Evolutionary conservation across 768 basidiomycete genomes (phyloP), one percentile per base, ranked within the genome.

Genomic region (Tulasnella sp.): DNA sequence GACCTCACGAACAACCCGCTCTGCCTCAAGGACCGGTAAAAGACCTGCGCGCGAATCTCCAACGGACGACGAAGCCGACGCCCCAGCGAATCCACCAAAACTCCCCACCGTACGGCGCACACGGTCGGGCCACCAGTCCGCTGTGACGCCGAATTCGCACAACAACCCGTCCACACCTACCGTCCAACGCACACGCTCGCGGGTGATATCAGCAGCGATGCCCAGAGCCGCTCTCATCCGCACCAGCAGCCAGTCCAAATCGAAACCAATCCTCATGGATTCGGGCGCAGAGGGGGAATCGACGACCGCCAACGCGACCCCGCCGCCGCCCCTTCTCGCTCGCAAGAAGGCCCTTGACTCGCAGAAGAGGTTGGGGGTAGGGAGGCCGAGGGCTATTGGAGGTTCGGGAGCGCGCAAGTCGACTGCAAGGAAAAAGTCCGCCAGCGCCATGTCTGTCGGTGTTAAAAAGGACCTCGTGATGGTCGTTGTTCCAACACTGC

Each of bases 381-480:
- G 70, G 32, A 35, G 70, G 34, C 70, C 70, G 5, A 37, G 63
- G 32, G 63, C 40, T 17, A 42, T 42, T 36, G 70, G 70, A 32
- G 70, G 70, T 37, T 63, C 70, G 5, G 70, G 70, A 5, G 59
- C 52, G 26, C 70, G 70, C 3, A 62, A 64, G 22, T 72, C 70
- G 36, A 72, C 70, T 19, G 70, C 70, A 29, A 72, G 37, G 37
- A 29, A 7, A 11, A 72, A 72, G 70, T n/a, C 68, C 16, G n/a
- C 47, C 5, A 52, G 19, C 47, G n/a, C 19, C 6, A 52, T 22
- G 47, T 26, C 68, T 12, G 3, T n/a, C 12, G 36, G 40, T 14
- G 14, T 12, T 26, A 12, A 29, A 17, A n/a, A 19, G 26, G 34
- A n/a, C n/a, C n/a, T 69, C 12, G 40, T 35, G 0, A 42, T 47